A percentile compares a stretch with the other conserved stretches of the same genome.
phyloP scores from a whole-genome alignment of 768 basidiomycete species.

The Boletus pseudopeckii region DNA sequence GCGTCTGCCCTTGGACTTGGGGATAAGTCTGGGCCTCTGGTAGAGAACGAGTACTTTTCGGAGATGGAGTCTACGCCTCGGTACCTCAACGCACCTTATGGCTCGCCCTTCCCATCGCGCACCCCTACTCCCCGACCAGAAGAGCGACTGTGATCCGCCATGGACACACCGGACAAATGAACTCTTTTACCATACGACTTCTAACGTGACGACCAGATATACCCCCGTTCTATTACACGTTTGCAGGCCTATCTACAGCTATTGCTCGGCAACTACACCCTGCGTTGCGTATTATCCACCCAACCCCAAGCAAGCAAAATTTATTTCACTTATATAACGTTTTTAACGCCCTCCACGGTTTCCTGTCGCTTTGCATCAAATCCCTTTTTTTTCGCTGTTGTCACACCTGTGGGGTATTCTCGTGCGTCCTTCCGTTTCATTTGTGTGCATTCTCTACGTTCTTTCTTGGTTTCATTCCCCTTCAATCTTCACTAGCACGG shows the following conservation, averaged over 20 bases:
- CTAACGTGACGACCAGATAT: slow-evolving; percentile 34
- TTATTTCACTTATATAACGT: slow-evolving; percentile 37
- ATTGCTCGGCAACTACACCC: slow-evolving; percentile 29
- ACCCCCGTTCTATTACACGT: slow-evolving; percentile 33
- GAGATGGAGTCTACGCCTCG: slow-evolving; percentile 42
- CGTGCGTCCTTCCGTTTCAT: slow-evolving; percentile 17
- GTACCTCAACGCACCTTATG: slow-evolving; percentile 48
- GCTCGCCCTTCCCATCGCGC: slow-evolving; percentile 48
- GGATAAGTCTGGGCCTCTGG: slow-evolving; percentile 26
- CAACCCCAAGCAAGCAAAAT: slow-evolving; percentile 29
- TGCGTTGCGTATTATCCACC: slow-evolving; percentile 22
- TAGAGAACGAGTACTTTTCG: slow-evolving; percentile 35
- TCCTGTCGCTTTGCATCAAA: slow-evolving; percentile 24
- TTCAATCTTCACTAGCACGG: slow-evolving; percentile 12
- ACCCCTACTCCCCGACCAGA: slow-evolving; percentile 43
- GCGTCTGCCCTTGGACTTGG: slow-evolving; percentile 47
- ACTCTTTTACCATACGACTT: slow-evolving; percentile 32
- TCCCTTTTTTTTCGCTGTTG: slow-evolving; percentile 16
- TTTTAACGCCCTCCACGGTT: slow-evolving; percentile 27
- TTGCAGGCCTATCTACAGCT: slow-evolving; percentile 32
- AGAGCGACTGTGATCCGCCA: slow-evolving; percentile 27
- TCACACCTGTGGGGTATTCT: slow-evolving; percentile 12
- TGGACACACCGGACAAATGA: slow-evolving; percentile 15
- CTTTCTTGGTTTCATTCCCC: slow-evolving; percentile 23
- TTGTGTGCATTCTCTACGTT: slow-evolving; percentile 18